phyloP scores from a whole-genome alignment of 495 filamentous ascomycete species.

The Talaromyces borbonicus region DNA sequence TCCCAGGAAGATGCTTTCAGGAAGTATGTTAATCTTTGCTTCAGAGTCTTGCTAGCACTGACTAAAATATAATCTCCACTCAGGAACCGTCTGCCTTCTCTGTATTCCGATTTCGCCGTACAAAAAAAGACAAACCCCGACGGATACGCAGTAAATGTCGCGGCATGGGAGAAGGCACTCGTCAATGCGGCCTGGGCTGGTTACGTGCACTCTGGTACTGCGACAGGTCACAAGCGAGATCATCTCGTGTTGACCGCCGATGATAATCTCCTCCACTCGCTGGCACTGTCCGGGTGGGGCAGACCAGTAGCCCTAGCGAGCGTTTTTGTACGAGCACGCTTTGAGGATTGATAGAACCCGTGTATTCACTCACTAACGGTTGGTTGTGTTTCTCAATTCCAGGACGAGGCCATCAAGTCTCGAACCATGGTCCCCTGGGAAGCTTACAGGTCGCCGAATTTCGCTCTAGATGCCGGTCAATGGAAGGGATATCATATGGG shows the following conservation, averaged over 20 bases:
- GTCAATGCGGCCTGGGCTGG: conserved; percentile 57
- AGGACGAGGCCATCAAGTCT: conserved; percentile 59
- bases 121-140: conserved; percentile 80
- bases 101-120: conserved; percentile 85
- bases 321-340: conserved; percentile 48
- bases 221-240: conserved; percentile 19
- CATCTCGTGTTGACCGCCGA: conserved; percentile 57
- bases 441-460: conserved; percentile 50
- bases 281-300: conserved; percentile 74
- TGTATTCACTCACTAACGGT: background rate
- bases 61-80: background rate
- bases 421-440: conserved; percentile 59
- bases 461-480: conserved; percentile 36
- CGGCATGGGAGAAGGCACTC: conserved; percentile 73
- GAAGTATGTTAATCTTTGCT: conserved; percentile 34
- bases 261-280: conserved; percentile 54
- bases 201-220: conserved; percentile 24
- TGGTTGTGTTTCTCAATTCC: background rate
- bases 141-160: conserved; percentile 76
- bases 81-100: conserved; percentile 75
- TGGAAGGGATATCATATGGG: conserved; percentile 46
- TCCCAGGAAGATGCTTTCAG: conserved; percentile 55
- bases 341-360: background rate
- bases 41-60: conserved; percentile 6
- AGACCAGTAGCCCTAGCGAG: conserved; percentile 71